Percentiles rank a stretch among this genome's conserved stretches.
Conservation (phyloP, 345 rosid genomes). For the Erysimum cheiranthoides region DNA sequence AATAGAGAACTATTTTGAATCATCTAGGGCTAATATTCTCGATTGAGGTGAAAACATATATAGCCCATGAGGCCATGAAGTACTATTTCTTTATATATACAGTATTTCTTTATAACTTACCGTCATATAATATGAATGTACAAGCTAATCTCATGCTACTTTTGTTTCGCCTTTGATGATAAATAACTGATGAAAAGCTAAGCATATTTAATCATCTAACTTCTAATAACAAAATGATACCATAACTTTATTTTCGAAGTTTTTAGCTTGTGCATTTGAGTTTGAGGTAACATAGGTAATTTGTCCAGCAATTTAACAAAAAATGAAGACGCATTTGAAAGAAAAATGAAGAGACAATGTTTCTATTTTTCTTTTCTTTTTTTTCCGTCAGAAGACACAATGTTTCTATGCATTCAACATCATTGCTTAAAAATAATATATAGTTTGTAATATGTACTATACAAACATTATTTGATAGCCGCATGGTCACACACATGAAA, state of each 20-base stretch:
- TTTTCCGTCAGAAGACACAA: not conserved
- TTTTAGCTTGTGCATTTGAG: no score
- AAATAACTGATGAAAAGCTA: not conserved
- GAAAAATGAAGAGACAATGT: no score
- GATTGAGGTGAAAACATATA: slow-evolving; percentile 12
- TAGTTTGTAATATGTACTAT: no score
- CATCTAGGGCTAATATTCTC: slow-evolving; percentile 17
- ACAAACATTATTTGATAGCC: not conserved
- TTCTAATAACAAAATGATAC: no score
- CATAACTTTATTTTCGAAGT: not conserved
- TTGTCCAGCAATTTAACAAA: no score
- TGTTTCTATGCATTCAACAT: not conserved
- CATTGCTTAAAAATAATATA: no score
- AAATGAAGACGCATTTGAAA: not conserved
- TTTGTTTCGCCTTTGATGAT: not conserved
- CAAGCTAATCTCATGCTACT: not conserved
- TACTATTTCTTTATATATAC: not conserved
- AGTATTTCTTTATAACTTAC: no score
- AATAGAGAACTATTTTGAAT: slow-evolving; percentile 6
- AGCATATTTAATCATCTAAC: no score
- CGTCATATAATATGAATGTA: no score
- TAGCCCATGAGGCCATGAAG: slow-evolving; percentile 17
- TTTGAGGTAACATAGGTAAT: no score
- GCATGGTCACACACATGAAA: no score
- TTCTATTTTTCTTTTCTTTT: no score